These are phyloP conservation scores for Tetrapyrgos nigripes DNA, from an alignment of 1,284 basidiomycete species.

Conservation along the genomic window DNA sequence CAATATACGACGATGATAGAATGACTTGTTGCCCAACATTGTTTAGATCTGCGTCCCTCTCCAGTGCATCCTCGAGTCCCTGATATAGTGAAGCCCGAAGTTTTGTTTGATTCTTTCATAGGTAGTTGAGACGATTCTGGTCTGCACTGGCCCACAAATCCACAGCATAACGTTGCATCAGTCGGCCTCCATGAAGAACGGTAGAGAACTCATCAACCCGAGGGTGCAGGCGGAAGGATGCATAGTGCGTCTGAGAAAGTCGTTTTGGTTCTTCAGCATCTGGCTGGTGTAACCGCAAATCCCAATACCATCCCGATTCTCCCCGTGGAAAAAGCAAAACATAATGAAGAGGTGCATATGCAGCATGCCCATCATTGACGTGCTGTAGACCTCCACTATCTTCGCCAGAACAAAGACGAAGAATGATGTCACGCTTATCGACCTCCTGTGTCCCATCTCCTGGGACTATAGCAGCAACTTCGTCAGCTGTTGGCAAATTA, in stretches of 20 bases:
- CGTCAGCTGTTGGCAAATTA: constrained; percentile 44
- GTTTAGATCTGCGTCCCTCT: constrained; percentile 23
- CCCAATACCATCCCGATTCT: constrained; percentile 44
- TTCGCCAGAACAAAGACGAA: constrained; percentile 20
- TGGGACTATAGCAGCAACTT: constrained; percentile 45
- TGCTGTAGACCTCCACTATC: constrained; percentile 19
- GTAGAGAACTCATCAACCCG: constrained; percentile 29
- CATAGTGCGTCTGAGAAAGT: constrained; percentile 35
- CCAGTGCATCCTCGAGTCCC: constrained; percentile 42
- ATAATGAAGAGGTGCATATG: constrained; percentile 43
- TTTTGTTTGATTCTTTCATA: constrained; percentile 39
- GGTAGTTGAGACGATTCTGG: constrained; percentile 36
- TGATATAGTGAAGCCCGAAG: constrained; percentile 44
- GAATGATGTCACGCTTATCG: constrained; percentile 38
- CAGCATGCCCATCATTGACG: constrained; percentile 46
- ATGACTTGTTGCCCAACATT: constrained; percentile 40
- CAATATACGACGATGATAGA: constrained; percentile 47
- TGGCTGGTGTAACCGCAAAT: constrained; percentile 25
- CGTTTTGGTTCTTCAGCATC: constrained; percentile 13
- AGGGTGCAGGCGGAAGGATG: constrained; percentile 38
- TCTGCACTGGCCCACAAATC: constrained; percentile 42
- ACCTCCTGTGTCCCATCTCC: constrained; percentile 19
- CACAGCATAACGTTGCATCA: constrained; percentile 48
- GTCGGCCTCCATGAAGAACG: constrained; percentile 41
- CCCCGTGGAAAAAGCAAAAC: constrained; percentile 40